Evolutionary conservation across 2,329 filamentous ascomycete species (phyloP), one percentile per base, ranked within the genome.

Genomic region (Alternaria infectoria): DNA sequence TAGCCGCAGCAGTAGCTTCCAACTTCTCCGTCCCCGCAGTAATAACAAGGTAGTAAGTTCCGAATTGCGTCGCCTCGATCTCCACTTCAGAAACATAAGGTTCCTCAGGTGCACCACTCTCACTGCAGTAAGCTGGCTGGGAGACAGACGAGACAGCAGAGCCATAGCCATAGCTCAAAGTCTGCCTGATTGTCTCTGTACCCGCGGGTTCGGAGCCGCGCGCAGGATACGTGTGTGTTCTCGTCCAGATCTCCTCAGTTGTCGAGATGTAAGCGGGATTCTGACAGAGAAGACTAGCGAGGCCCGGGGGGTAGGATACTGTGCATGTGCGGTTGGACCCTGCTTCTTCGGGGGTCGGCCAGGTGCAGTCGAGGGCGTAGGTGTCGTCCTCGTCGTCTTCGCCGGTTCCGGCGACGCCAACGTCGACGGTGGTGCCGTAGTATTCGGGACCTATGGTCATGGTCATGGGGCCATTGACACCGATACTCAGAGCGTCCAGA

Each of bases 11-110:
- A 5, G 30, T 23, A 6, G 43, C 55, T 5, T 46, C 30, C 11
- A 57, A 15, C 26, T 57, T 57, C 19, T 57, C 55, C 26, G 21
- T 32, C 2, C 55, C 55, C 17, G 55, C 55, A 3, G 55, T 57
- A 10, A 57, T 21, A 15, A 57, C 55, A 13, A 57, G 28, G 6
- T 49, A 49, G 9, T 36, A 57, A 8, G 30, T 49, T 4, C 21
- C 28, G 28, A 30, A 30, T 2, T 30, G 2, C 3, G 28, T 30
- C 3, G 2, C 28, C 3, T 1, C 2, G 28, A 30, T 1, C 28
- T 30, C 28, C 28, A 1, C 28, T 6, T 2, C 28, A 2, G 28
- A 30, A 30, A 2, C 3, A 30, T 30, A 30, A 30, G 2, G 2
- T 30, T 30, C 28, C 5, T 30, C 28, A 10, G 49, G 17, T 19